Base-by-base conservation (phyloP, 768 basidiomycete species). In the Tricholoma bakamatsutake region DNA sequence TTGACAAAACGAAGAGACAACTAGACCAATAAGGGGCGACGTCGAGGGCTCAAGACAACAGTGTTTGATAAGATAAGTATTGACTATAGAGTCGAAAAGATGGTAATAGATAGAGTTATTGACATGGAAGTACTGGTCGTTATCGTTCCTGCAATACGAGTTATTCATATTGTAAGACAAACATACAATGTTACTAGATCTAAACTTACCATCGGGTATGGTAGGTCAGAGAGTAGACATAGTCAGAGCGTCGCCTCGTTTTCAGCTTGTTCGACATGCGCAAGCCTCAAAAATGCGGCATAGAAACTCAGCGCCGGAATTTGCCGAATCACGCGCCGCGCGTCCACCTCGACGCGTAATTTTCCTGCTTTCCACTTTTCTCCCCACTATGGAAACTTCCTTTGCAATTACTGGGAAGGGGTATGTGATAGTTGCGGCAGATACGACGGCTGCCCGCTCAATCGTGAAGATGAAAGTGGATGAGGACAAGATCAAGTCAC, bases 401-500 rank as follows among this genome's bases (percentile, higher is more conserved):
- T 94, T 98, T 69, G 93, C 88, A 35, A 67, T 98, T 53, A 90
- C 83, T 39, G 95, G 95, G 50, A 96, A 97, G 69, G 95, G 86
- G 65, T 99, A 93, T 73, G 88, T 93, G 54, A 82, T 99, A 59
- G 74, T 99, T 63, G 93, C 95, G 2, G 85, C 94, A 9, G 96
- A 98, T 72, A 93, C 88, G 7, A 90, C 86, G 12, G 84, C 93
- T 7, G 84, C 88, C 3, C 81, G 92, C 62, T 97, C 93, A 31
- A 92, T 99, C 72, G 87, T 98, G 68, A 96, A 94, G 75, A 97
- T 98, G 93, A 97, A 98, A 77, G 69, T 80, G 35, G 93, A 97
- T 72, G 90, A 92, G 74, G 95, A 98, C 79, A 98, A 98, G 77
- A 92, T 96, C 78, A 93, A 94, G 72, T 79, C 81, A 21, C 80